Conservation (phyloP, 305 asterid genomes). For the Petunia hybrid region DNA sequence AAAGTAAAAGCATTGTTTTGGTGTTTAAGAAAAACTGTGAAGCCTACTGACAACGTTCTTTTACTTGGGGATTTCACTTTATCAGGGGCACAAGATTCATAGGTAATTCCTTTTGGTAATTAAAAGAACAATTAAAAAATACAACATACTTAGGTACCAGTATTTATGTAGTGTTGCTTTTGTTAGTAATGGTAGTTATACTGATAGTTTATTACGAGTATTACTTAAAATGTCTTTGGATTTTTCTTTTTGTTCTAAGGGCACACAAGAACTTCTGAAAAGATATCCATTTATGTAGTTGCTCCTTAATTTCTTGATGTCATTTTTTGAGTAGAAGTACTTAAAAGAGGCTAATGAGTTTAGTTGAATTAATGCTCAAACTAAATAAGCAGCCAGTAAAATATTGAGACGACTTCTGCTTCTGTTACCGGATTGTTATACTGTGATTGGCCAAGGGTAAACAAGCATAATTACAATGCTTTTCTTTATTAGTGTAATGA, state of each 20-base stretch:
- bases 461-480: neutral
- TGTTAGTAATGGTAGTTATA: neutral
- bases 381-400: neutral
- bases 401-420: neutral
- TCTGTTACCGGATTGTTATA: no score
- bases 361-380: neutral
- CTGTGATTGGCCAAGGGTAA: no score
- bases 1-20: conserved; percentile 73
- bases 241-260: conserved; percentile 51
- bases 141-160: no score
- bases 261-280: conserved; percentile 43
- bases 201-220: conserved; percentile 32
- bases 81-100: conserved; percentile 44
- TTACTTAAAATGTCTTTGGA: neutral
- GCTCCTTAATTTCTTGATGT: conserved; percentile 62
- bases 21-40: conserved; percentile 73
- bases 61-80: conserved; percentile 71
- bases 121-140: no score
- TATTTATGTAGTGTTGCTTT: neutral
- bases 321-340: neutral
- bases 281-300: conserved; percentile 79
- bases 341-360: neutral
- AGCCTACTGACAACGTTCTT: conserved; percentile 60
- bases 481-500: no score
- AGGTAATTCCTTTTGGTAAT: conserved; percentile 48